Base-by-base conservation (phyloP, 1,139 yeast genomes). In the Blastobotrys proliferans region DNA sequence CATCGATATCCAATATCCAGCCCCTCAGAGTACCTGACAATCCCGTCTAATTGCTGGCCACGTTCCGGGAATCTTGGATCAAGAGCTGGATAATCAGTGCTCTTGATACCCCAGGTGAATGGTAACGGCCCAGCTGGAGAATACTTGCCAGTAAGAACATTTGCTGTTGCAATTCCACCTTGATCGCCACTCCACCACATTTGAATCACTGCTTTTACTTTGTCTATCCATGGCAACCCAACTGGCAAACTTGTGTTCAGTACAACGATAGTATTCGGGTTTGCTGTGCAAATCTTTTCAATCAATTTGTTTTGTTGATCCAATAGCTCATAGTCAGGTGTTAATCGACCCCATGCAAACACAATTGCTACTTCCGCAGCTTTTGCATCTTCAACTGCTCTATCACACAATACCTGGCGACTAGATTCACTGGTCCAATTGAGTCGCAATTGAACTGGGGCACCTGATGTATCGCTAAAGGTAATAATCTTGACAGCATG, bases 121-220 rank as follows among this genome's bases (percentile, higher is more conserved):
- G 85, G 83, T 35, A 79, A 65, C 51, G 74, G 71, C 2, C 84
- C 85, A 19, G 81, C 74, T 4, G 84, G 84, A 51, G 74, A 75
- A 18, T 64, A 67, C 31, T 74, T 79, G 1, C 84, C 84, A 62
- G 77, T 79, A 41, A 76, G 59, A 14, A 73, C 57, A 22, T 75
- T 75, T 1, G 74, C 75, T 30, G 73, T 63, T 11, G 72, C 74
- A 51, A 66, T 49, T 44, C 73, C 77, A 49, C 67, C 71, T 58
- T 64, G 76, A 55, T 79, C 81, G 16, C 84, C 84, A 44, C 76
- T 68, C 3, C 82, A 81, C 9, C 80, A 72, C 5, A 78, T 66
- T 54, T 66, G 76, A 17, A 79, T 46, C 3, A 79, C 79, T 1
- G 73, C 83, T 26, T 76, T 77, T 29, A 79, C 73, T 53, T 76